phyloP scores from a whole-genome alignment of 2,329 filamentous ascomycete species.

The Hawksworthiomyces lignivorus region DNA sequence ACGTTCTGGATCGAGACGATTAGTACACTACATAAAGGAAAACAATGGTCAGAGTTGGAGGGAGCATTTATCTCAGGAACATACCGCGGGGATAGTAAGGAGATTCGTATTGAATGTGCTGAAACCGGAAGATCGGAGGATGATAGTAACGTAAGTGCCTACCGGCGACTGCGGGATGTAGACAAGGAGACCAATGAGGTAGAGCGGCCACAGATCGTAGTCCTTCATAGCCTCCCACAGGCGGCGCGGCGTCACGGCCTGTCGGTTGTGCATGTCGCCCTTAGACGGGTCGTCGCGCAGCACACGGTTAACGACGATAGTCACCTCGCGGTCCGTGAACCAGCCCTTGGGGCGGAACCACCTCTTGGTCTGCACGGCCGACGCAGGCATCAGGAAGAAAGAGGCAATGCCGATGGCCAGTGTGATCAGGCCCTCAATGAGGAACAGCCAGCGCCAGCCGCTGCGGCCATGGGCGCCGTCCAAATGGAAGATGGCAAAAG shows the following conservation, averaged over 20 bases:
- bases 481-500: slow-evolving; percentile 27
- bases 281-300: slow-evolving; percentile 50
- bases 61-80: too few relatives aligned
- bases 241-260: slow-evolving; percentile 38
- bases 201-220: slow-evolving; percentile 15
- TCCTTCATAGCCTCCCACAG: slow-evolving; percentile 11
- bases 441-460: slow-evolving; percentile 39
- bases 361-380: slow-evolving; percentile 32
- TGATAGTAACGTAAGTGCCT: slow-evolving; percentile 10
- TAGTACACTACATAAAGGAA: too few relatives aligned
- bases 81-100: slow-evolving; percentile 29
- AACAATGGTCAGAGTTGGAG: too few relatives aligned
- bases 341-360: slow-evolving; percentile 40
- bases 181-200: slow-evolving; percentile 10
- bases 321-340: slow-evolving; percentile 44
- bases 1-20: slow-evolving; percentile 44
- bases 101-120: slow-evolving; percentile 10
- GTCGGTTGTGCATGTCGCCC: slow-evolving; percentile 50
- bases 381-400: slow-evolving; percentile 40
- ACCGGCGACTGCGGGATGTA: slow-evolving; percentile 6
- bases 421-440: slow-evolving; percentile 45
- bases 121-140: slow-evolving; percentile 10
- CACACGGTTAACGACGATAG: slow-evolving; percentile 51
- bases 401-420: slow-evolving; percentile 33
- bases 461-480: slow-evolving; percentile 23